Evolutionary conservation across 495 filamentous ascomycete genomes (phyloP), one percentile per base, ranked within the genome.

Genomic region (Tuber borchii): DNA sequence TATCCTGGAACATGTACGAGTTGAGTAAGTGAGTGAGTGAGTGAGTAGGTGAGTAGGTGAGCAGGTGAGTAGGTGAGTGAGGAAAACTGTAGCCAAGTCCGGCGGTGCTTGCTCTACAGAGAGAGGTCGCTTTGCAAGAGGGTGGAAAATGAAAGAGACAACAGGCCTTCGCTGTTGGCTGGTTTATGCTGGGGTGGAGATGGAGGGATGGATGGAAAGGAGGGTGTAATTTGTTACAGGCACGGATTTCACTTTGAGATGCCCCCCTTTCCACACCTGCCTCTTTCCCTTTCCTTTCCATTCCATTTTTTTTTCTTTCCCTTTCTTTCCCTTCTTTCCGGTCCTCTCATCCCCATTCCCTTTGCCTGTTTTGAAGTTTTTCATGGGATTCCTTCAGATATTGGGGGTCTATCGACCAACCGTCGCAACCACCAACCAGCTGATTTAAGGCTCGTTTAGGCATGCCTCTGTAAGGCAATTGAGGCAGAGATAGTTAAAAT

Each of bases 201-300:
- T 45, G 34, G 70, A 48, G 39, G 71, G 71, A 73, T 73, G 37
- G 71, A 73, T 43, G 39, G 44, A n/a, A 45, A 20, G 45, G 44
- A 34, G 45, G 20, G 44, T 22, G 43, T 20, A 31, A 31, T 65
- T 14, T 65, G 56, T 65, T 65, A n/a, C 26, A 65, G 51, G 56
- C 31, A 31, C 56, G 20, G 56, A 22, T 26, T 61, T 65, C 26
- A 31, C n/a, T 65, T 31, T 16, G 56, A 31, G 56, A 65, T 31
- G 3, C n/a, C 56, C 56, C 26, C 56, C 22, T n/a, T 65, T 31
- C 56, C 26, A 31, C 56, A 31, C 20, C 56, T 1, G 12, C 4
- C 39, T 40, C 39, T 40, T 40, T 56, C 1, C 51, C 22, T 56
- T 56, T 56, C 17, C 22, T 56, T 56, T 14, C n/a, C 10, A 12